These are phyloP conservation scores for Brassica balearica DNA, from an alignment of 441 rosid genomes.

Conservation along the genomic window DNA sequence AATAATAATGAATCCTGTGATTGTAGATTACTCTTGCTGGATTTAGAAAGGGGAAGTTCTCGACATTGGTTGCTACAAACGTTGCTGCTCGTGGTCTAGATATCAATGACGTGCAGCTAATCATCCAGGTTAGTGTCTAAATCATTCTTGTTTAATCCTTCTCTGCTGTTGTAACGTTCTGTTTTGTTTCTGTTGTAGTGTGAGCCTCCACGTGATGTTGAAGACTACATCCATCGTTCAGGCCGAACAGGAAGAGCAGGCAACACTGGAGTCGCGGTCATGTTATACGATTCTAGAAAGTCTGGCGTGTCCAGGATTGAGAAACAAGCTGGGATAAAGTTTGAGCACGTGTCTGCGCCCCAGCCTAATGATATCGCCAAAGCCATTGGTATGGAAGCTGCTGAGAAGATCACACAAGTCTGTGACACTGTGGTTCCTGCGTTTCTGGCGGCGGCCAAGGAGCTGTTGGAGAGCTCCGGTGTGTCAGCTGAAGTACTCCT, in stretches of 20 bases:
- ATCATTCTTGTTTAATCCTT: not conserved
- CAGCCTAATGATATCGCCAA: constrained; percentile 82
- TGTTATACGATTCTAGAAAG: constrained; percentile 85
- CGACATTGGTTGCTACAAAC: constrained; percentile 92
- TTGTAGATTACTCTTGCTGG: constrained; percentile 85
- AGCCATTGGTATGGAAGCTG: constrained; percentile 75
- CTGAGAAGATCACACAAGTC: constrained; percentile 69
- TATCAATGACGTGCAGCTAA: constrained; percentile 92
- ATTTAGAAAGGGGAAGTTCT: constrained; percentile 88
- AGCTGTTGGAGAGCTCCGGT: constrained; percentile 70
- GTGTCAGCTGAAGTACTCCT: constrained; percentile 82
- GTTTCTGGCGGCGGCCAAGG: constrained; percentile 83
- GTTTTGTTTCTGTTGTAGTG: constrained; percentile 54
- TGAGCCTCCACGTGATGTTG: constrained; percentile 97
- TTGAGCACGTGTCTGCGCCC: constrained; percentile 86
- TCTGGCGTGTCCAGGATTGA: constrained; percentile 71
- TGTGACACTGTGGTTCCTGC: constrained; percentile 94
- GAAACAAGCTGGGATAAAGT: constrained; percentile 85
- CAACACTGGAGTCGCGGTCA: constrained; percentile 92
- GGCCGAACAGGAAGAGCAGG: constrained; percentile 99
- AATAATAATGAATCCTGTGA: not conserved
- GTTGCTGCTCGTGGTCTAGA: constrained; percentile 98
- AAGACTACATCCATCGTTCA: constrained; percentile 95
- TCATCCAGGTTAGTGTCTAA: constrained; percentile 74
- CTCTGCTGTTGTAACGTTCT: constrained; percentile 11